These are phyloP conservation scores for Xylariaceae sp. DNA, from an alignment of 2,329 filamentous ascomycete species.

Conservation along the genomic window DNA sequence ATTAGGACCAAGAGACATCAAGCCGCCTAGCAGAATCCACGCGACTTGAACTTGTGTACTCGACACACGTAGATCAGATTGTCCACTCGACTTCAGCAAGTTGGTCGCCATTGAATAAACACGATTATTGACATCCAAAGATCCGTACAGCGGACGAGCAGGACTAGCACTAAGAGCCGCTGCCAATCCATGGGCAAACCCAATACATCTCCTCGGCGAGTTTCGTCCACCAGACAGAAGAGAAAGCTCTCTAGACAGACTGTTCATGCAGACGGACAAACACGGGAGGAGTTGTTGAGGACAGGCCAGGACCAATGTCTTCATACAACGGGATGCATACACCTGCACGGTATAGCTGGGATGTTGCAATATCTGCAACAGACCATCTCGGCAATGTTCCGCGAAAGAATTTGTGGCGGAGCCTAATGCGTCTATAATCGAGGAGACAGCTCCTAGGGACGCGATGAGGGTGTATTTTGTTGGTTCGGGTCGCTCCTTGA, in stretches of 20 bases:
- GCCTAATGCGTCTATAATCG: constrained; percentile 72
- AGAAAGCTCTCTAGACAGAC: constrained; percentile 77
- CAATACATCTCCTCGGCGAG: constrained; percentile 77
- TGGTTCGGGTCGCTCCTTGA: constrained; percentile 83
- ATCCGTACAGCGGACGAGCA: constrained; percentile 83
- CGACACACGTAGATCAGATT: constrained; percentile 83
- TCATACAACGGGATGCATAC: constrained; percentile 78
- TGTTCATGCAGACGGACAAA: constrained; percentile 95
- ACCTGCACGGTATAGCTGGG: constrained; percentile 96
- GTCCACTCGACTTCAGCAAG: constrained; percentile 84
- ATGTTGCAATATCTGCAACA: constrained; percentile 87
- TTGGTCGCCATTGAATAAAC: constrained; percentile 88
- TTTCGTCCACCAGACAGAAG: constrained; percentile 70
- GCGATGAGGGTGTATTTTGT: constrained; percentile 79
- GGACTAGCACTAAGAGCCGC: constrained; percentile 87
- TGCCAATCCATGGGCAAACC: constrained; percentile 86
- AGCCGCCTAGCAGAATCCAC: constrained; percentile 91
- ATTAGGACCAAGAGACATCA: constrained; percentile 95
- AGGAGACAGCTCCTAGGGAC: constrained; percentile 71
- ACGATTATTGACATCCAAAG: constrained; percentile 88
- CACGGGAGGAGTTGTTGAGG: constrained; percentile 88
- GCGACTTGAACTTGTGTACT: constrained; percentile 95
- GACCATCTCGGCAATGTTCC: constrained; percentile 76
- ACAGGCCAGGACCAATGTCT: constrained; percentile 81
- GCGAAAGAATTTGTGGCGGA: constrained; percentile 75